Base-by-base conservation (phyloP, 345 rosid species). In the Dovyalis caffra region DNA sequence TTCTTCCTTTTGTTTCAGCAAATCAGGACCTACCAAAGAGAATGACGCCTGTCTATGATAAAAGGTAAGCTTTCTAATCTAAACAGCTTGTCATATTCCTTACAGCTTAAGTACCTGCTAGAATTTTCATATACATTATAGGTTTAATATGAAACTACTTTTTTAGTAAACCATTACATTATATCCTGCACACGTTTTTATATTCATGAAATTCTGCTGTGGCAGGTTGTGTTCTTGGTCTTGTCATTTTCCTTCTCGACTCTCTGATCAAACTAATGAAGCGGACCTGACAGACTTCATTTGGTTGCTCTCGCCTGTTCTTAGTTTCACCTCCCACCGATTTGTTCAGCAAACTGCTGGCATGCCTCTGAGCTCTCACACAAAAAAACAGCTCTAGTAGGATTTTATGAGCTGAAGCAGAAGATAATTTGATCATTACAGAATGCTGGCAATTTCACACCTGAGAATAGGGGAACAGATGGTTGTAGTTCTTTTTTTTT, bases 1-100 rank as follows among this genome's bases (percentile, higher is more conserved):
- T 68, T 77, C 85, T 51, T 87, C 88, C 33, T 86, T 86, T 77
- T 62, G 67, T 76, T 74, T 45, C 69, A 75, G 56, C 69, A 85
- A 79, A 74, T 66, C 82, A 28, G 83, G 75, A 51, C 74, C 78
- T 38, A 18, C 28, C 60, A 53, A 75, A 78, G 91, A 83, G 86
- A 86, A 86, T 20, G 87, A 86, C 51, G 66, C 75, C 34, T 10
- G 2, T 28, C 26, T 21, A 47, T 64, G 37, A 62, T 28, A 35
- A 65, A 2, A 26, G 72, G 58, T 51, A 37, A 29, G 51, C 53
- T 14, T 57, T 49, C 56, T 49, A 6, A 18, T 47, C 5, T 47
- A 18, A 20, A 5, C 56, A 49, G 23, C 18, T 14, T 14, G 47
- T 9, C 1, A 2, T 15, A 12, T 40, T 14, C 47, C 47, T 15